phyloP scores from a whole-genome alignment of 441 rosid genomes.

The Corymbia calophylla region DNA sequence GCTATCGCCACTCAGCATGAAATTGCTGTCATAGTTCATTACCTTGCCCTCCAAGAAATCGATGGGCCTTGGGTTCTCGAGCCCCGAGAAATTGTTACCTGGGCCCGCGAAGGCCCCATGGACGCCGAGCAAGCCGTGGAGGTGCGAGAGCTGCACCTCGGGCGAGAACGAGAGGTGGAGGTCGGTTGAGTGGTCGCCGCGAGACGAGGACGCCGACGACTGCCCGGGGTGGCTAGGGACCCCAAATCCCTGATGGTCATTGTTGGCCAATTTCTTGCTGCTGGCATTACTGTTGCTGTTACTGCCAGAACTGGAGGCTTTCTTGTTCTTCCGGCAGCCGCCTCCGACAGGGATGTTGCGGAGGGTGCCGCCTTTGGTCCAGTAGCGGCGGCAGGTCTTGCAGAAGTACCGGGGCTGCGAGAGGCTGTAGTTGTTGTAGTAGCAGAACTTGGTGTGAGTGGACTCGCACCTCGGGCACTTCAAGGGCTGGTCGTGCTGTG shows the following conservation, averaged over 20 bases:
- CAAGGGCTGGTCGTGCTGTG: slow-evolving; percentile 10
- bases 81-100: slow-evolving; percentile 37
- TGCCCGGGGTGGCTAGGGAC: slow-evolving; percentile 19
- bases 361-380: slow-evolving; percentile 14
- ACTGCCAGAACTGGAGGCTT: slow-evolving; percentile 14
- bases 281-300: background rate
- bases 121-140: slow-evolving; percentile 29
- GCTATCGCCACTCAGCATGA: slow-evolving; percentile 10
- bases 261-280: slow-evolving; percentile 24
- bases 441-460: slow-evolving; percentile 16
- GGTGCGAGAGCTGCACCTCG: slow-evolving; percentile 47
- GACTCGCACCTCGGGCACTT: slow-evolving; percentile 16
- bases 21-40: background rate
- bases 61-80: slow-evolving; percentile 50
- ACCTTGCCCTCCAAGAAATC: slow-evolving; percentile 72
- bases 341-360: slow-evolving; percentile 15
- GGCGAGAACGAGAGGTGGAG: slow-evolving; percentile 55
- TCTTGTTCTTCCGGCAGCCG: slow-evolving; percentile 12
- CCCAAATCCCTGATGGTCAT: slow-evolving; percentile 1
- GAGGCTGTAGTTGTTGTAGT: slow-evolving; percentile 19
- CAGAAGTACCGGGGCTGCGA: slow-evolving; percentile 12
- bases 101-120: slow-evolving; percentile 21
- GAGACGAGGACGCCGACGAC: slow-evolving; percentile 25
- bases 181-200: slow-evolving; percentile 34
- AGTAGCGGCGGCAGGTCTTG: slow-evolving; percentile 16